Evolutionary conservation across 2,329 filamentous ascomycete genomes (phyloP).

Genomic region (Metarhizium robertsii): DNA sequence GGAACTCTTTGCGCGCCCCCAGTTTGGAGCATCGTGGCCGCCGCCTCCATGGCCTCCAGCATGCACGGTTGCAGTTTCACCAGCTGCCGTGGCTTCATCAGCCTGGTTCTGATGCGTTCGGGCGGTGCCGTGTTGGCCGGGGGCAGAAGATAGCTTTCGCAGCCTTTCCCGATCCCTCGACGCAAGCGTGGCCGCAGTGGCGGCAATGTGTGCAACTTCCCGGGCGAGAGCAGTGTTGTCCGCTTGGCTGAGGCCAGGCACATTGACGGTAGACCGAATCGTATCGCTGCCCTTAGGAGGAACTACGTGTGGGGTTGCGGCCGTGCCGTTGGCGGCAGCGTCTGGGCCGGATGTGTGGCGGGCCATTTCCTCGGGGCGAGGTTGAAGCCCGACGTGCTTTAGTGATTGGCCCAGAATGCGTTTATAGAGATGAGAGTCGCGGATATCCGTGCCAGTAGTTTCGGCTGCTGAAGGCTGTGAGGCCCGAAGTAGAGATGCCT

Average conservation of each 20-base stretch:
- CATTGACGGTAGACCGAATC: constrained; percentile 36
- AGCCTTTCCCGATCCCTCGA: constrained; percentile 54
- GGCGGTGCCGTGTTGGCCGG: constrained; percentile 14
- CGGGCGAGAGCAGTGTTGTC: constrained; percentile 75
- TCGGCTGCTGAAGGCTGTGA: constrained; percentile 33
- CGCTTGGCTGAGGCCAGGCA: constrained; percentile 67
- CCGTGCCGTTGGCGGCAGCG: constrained; percentile 31
- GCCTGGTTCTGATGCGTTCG: constrained; percentile 24
- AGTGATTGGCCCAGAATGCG: constrained; percentile 86
- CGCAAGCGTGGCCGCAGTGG: constrained; percentile 80
- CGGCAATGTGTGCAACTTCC: constrained; percentile 88
- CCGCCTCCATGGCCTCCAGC: constrained; percentile 36
- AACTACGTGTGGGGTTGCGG: constrained; percentile 59
- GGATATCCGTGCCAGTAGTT: constrained; percentile 56
- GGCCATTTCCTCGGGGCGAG: constrained; percentile 38
- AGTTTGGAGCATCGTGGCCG: constrained; percentile 97
- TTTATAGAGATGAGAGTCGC: constrained; percentile 85
- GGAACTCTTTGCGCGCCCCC: constrained; percentile 85
- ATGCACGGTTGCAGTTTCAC: constrained; percentile 23
- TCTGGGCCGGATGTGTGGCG: constrained; percentile 28
- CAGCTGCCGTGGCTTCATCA: constrained; percentile 19
- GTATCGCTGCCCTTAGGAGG: constrained; percentile 54
- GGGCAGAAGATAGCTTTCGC: constrained; percentile 27
- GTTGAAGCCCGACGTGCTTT: constrained; percentile 65
- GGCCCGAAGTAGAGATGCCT: constrained; percentile 21